Base-by-base conservation (phyloP, 306 rosid species). In the Delonix regia region DNA sequence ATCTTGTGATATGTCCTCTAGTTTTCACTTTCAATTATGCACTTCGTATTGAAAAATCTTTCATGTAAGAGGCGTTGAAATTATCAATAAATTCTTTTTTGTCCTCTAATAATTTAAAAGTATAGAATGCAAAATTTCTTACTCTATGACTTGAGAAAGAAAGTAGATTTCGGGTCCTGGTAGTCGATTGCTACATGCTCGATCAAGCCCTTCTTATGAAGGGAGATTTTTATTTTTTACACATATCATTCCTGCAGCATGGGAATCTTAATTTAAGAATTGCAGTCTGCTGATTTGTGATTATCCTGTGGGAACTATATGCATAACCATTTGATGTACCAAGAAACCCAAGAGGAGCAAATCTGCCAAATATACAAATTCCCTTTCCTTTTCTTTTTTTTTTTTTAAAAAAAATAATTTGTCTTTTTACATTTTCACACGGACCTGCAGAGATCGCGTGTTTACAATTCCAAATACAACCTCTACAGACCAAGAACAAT, bases 381-480 rank as follows among this genome's bases (percentile, higher is more conserved):
- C 59, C 24, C 79, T 78, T 45, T 76, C 64, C 30, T n/a, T 11
- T 14, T 61, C 47, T 68, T 65, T 36, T 42, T 45, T 48, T 48
- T 12, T 25, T 25, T 11, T 57, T 7, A 11, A 57, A 57, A 30
- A 57, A 5, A 57, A 8, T 74, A 34, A 69, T 41, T 21, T n/a
- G 12, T 65, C 27, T 19, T 60, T 74, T 84, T 78, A 83, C 81
- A 81, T 75, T 87, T 86, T 53, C 87, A 87, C 85, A 74, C 77
- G 65, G 83, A 71, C 72, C 86, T 85, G 93, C 81, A 87, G 95
- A 88, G 93, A 92, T 85, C 91, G 73, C 28, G 75, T 91, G 97
- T 87, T 84, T 88, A 92, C 97, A 92, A 79, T 92, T 80, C 67
- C 88, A 84, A 81, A 89, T 79, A 80, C 74, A 89, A 91, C 83